Base-by-base conservation (phyloP, 257 asterid genomes). In the Buddleja alternifolia region DNA sequence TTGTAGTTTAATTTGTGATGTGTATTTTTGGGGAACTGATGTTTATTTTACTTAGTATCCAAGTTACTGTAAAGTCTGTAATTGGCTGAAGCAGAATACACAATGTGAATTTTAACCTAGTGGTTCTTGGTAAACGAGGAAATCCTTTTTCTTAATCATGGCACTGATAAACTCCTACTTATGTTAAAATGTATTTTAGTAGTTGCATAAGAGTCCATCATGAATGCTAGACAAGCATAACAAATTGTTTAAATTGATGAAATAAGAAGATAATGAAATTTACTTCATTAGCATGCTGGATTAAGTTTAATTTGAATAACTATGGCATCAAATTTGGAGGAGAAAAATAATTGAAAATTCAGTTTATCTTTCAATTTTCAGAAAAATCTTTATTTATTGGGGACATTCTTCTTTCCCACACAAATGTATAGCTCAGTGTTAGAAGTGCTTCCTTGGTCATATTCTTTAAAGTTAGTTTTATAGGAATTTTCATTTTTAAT, bases 11-110 rank as follows among this genome's bases (percentile, higher is more conserved):
- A 10, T 54, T 25, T 54, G 14, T 4, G 40, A 36, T 44, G 8
- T 58, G 25, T 42, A 48, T 59, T 44, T 51, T 42, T 12, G 19
- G 36, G 39, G 17, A 48, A 40, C 11, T 17, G 42, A 54, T 72
- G 20, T 4, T 32, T 41, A 41, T 24, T 72, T 40, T 29, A 45
- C 47, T 15, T 29, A 44, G 21, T 60, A 23, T 40, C 24, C 67
- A 45, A 12, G 39, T 25, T 42, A 14, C 54, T n/a, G n/a, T n/a
- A n/a, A n/a, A n/a, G n/a, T n/a, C 34, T 61, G 51, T 11, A 17
- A 61, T 11, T 25, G 23, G 36, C 52, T 42, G 42, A 45, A 63
- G 55, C 10, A 63, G 52, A 62, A 34, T 12, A 62, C 10, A 44
- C 19, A 17, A 55, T 12, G 20, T 50, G 67, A 68, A 54, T 50